Base-by-base conservation (phyloP, 2,329 filamentous ascomycete genomes). In the Colletotrichum brevisporum region DNA sequence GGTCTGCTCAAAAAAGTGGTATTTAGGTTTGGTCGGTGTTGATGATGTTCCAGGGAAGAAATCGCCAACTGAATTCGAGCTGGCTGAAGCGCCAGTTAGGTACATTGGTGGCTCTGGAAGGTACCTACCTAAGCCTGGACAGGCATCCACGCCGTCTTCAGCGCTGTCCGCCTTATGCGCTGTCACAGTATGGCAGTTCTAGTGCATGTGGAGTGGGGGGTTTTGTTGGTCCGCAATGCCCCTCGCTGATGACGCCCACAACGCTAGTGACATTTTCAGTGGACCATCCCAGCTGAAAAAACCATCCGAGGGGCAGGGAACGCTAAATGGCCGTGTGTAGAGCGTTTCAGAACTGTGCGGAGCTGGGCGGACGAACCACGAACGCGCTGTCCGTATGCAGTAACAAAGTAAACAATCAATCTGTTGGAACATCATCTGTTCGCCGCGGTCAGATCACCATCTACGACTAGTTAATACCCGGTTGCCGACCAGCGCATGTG, bases 381-480 rank as follows among this genome's bases (percentile, higher is more conserved):
- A 36, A 52, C 52, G 65, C 71, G 62, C 71, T 73, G 69, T 61
- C 75, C 71, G 6, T 26, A 69, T 76, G 53, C n/a, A 72, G 75
- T 57, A 71, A 72, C 39, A 36, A 73, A 74, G 73, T 75, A 75
- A 75, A 75, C 75, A 76, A 70, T 24, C 57, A 48, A 39, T 26
- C 55, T 26, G n/a, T 31, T 47, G 64, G 45, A 67, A 60, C 51
- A 43, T 45, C 43, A 52, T 61, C 67, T 60, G 67, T 69, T 66
- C 67, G 63, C 56, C 31, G 67, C 62, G 67, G 62, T 69, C 62
- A 53, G 67, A 69, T 69, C 67, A 41, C 62, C 55, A 61, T 43
- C 36, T 45, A 36, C 51, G 41, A 60, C 45, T 45, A 67, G 50
- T 67, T 52, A 39, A 58, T 66, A 67, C 62, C 59, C 58, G 51